Evolutionary conservation across 169 alveolate genomes (phyloP), one percentile per base, ranked within the genome.

Genomic region (Cryptosporidium ryanae): DNA sequence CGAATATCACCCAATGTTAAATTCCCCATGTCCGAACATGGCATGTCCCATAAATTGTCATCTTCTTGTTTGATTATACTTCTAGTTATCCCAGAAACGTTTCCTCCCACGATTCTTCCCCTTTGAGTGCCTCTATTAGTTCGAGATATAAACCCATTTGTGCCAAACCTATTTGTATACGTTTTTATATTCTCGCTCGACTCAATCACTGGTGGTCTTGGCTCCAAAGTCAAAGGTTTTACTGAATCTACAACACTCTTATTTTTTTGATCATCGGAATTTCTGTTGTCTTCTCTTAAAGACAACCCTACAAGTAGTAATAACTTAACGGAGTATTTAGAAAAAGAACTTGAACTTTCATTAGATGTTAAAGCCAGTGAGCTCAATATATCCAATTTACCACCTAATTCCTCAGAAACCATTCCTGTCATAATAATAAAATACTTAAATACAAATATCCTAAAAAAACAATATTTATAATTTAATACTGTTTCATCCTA

Each of bases 21-120:
- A 38, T 65, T 61, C n/a, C 29, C 50, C 76, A 55, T 76, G 15
- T 55, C 68, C 13, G 87, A 59, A 59, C 87, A 76, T 7, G 87
- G 87, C 87, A 76, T 76, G 21, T 76, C 87, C 87, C 87, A 76
- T 43, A 76, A 18, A 61, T 59, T 61, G 6, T 76, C 87, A 61
- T 76, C 52, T 18, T 38, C 55, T 5, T 59, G 76, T 34, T 50
- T 76, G 21, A 76, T 61, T 44, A 76, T 76, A 59, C 71, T 76
- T 18, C 71, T 76, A 1, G 63, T 65, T 0, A 29, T n/a, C 13
- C 83, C 67, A 55, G 34, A 46, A 6, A 50, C 15, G 31, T 31
- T 32, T n/a, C 71, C 64, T 6, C 63, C 43, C 29, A n/a, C 31
- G 6, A 59, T 29, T 44, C 87, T 49, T 0, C 71, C 71, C 63